These are phyloP conservation scores for Omphalotus guepiniiformis DNA, from an alignment of 768 basidiomycete species.

Conservation along the genomic window DNA sequence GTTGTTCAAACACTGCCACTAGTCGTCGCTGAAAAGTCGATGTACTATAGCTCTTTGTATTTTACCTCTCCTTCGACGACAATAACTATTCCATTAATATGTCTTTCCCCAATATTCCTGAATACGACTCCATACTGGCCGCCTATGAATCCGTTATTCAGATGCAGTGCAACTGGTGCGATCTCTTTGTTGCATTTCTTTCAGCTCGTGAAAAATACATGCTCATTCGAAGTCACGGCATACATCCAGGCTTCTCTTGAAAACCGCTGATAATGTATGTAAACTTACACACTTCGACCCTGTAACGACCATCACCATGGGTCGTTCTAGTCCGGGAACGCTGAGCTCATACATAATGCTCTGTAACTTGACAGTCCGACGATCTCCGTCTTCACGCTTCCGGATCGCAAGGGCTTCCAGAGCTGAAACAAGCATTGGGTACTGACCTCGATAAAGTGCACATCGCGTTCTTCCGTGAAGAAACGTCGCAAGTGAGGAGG, in stretches of 20 bases:
- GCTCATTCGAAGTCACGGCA: neutral
- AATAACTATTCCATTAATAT: neutral
- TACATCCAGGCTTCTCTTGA: neutral
- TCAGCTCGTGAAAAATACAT: too few species aligned
- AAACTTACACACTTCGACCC: constrained; percentile 12
- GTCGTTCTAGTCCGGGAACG: too few species aligned
- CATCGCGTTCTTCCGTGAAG: constrained; percentile 44
- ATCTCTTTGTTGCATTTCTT: neutral
- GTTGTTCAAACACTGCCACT: too few species aligned
- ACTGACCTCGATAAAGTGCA: constrained; percentile 34
- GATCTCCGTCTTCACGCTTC: constrained; percentile 35
- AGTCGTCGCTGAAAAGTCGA: too few species aligned
- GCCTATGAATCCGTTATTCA: constrained; percentile 18
- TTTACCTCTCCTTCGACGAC: too few species aligned
- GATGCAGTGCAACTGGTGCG: constrained; percentile 19
- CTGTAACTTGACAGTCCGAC: constrained; percentile 27
- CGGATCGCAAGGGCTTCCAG: constrained; percentile 38
- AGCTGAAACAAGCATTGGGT: constrained; percentile 42
- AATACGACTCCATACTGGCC: constrained; percentile 1
- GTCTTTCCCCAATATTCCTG: constrained; percentile 2
- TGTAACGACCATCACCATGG: too few species aligned
- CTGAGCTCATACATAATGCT: too few species aligned
- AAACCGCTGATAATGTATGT: constrained; percentile 8
- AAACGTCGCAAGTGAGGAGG: constrained; percentile 22
- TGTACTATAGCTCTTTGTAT: too few species aligned